phyloP scores from a whole-genome alignment of 2,329 filamentous ascomycete species.

The Claviceps monticola region DNA sequence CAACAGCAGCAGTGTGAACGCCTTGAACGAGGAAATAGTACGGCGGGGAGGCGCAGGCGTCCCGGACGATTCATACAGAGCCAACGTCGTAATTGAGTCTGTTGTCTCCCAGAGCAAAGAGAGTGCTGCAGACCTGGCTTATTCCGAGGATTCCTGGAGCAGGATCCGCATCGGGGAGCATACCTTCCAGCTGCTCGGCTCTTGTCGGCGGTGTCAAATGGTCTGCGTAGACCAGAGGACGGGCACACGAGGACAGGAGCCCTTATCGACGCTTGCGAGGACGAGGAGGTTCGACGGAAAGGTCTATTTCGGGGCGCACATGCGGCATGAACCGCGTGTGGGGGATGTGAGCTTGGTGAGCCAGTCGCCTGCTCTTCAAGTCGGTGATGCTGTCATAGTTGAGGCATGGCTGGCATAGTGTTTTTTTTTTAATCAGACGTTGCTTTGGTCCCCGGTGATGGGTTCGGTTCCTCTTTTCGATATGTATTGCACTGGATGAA shows the following conservation, averaged over 20 bases:
- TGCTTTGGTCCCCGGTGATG: background rate
- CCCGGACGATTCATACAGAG: constrained; percentile 65
- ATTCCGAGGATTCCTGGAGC: constrained; percentile 70
- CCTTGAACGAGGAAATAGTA: constrained; percentile 60
- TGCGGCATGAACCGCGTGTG: constrained; percentile 31
- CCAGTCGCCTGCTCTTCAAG: constrained; percentile 27
- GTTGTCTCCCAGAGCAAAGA: constrained; percentile 18
- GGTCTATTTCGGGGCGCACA: constrained; percentile 81
- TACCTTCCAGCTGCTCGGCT: constrained; percentile 59
- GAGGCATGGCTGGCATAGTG: constrained; percentile 3
- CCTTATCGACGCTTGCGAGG: constrained; percentile 77
- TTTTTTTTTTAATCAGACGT: background rate
- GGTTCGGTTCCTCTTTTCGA: background rate
- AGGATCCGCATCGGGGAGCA: constrained; percentile 50
- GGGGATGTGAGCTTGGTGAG: constrained; percentile 7
- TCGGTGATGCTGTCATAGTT: constrained; percentile 32
- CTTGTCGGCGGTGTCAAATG: constrained; percentile 89
- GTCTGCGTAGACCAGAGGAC: constrained; percentile 84
- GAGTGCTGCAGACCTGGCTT: constrained; percentile 37
- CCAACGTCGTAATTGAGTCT: constrained; percentile 60
- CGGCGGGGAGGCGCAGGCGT: constrained; percentile 48
- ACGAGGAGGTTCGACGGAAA: constrained; percentile 72
- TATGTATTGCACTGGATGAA: background rate
- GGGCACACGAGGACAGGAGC: constrained; percentile 65
- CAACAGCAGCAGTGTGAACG: constrained; percentile 63